Conservation (phyloP, 225 moss, liverwort and hornwort species). For the Takakia lepidozioides region DNA sequence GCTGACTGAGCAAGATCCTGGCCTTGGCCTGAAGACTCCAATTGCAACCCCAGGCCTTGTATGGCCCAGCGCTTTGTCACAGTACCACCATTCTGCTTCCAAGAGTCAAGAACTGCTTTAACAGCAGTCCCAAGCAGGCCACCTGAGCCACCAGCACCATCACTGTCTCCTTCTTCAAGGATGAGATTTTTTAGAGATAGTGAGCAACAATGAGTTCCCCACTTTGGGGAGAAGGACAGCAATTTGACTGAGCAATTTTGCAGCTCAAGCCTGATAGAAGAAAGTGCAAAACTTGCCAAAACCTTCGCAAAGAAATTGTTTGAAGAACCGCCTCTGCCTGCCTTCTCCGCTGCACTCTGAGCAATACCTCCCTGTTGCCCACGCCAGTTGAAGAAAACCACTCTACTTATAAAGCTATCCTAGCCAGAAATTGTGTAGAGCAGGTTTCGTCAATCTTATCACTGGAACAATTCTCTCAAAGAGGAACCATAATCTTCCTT, state of each 20-base stretch:
- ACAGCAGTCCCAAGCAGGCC: slow-evolving; percentile 61
- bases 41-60: slow-evolving; percentile 45
- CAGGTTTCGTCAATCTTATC: too few species aligned
- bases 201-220: slow-evolving; percentile 38
- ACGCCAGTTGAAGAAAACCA: too few species aligned
- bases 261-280: slow-evolving; percentile 68
- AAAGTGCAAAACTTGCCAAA: slow-evolving; percentile 58
- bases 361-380: slow-evolving; percentile 45
- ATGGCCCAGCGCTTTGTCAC: slow-evolving; percentile 49
- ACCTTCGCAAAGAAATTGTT: slow-evolving; percentile 40
- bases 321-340: slow-evolving; percentile 26
- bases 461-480: too few species aligned
- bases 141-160: slow-evolving; percentile 39
- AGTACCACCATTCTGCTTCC: slow-evolving; percentile 30
- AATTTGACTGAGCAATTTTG: slow-evolving; percentile 56
- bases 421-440: too few species aligned
- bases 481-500: too few species aligned
- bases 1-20: background rate
- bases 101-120: slow-evolving; percentile 41
- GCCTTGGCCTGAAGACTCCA: slow-evolving; percentile 4
- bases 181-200: slow-evolving; percentile 62
- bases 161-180: slow-evolving; percentile 56
- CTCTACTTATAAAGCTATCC: too few species aligned
- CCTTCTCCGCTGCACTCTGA: slow-evolving; percentile 33
- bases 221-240: slow-evolving; percentile 43